A percentile compares a stretch with the other conserved stretches of the same genome.
phyloP scores from a whole-genome alignment of 2,329 filamentous ascomycete genomes.

The Biscogniauxia mediterranea region DNA sequence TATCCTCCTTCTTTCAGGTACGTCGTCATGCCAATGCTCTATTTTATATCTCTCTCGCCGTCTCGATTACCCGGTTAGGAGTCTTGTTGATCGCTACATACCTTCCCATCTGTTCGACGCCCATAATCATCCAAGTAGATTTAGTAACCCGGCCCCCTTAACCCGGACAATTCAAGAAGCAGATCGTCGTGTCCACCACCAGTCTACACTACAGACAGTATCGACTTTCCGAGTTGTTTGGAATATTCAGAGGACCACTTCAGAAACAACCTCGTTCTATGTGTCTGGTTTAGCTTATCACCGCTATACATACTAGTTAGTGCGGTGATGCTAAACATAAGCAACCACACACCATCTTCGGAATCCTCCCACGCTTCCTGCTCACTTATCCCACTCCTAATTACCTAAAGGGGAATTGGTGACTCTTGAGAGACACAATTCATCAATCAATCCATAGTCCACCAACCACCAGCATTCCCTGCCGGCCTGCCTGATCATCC shows the following conservation, averaged over 20 bases:
- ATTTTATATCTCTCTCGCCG: neutral
- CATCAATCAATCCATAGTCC: neutral
- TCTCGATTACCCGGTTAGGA: neutral
- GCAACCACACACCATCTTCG: neutral
- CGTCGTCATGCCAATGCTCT: neutral
- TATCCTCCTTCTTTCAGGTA: neutral
- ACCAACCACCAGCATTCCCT: neutral
- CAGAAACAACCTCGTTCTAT: neutral
- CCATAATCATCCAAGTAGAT: neutral
- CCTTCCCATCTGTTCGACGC: neutral
- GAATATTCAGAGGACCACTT: too few species aligned
- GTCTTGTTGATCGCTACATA: neutral
- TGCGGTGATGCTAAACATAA: neutral
- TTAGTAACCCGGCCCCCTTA: neutral
- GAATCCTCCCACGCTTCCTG: neutral
- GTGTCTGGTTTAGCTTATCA: neutral
- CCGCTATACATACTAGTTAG: neutral
- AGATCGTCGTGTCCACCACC: neutral
- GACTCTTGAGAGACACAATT: neutral
- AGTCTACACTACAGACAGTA: too few species aligned
- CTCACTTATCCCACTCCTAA: neutral
- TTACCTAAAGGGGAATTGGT: neutral
- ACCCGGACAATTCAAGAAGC: neutral
- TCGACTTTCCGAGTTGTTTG: too few species aligned
- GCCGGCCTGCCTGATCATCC: neutral